A percentile compares a stretch with the other conserved stretches of the same genome.
phyloP scores from a whole-genome alignment of 1,139 yeast genomes.

The Suhomyces maxii region DNA sequence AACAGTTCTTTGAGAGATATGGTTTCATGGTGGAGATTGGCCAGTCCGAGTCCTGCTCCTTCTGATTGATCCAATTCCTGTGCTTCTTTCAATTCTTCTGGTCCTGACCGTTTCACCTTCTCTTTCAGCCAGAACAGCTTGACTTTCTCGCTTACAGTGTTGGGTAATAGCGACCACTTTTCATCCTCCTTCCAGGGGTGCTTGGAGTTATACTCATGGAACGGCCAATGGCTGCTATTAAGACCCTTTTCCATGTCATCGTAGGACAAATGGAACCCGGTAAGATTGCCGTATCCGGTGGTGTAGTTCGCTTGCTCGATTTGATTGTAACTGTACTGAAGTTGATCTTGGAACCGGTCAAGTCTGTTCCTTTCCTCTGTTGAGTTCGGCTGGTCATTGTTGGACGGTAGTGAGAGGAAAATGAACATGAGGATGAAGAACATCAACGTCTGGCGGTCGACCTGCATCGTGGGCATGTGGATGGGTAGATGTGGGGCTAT shows the following conservation, averaged over 20 bases:
- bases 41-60: slow-evolving; percentile 7
- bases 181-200: slow-evolving; percentile 57
- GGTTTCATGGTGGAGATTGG: neutral
- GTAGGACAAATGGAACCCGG: slow-evolving; percentile 69
- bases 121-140: slow-evolving; percentile 47
- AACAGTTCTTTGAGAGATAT: neutral
- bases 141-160: slow-evolving; percentile 50
- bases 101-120: slow-evolving; percentile 6
- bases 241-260: slow-evolving; percentile 50
- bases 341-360: slow-evolving; percentile 29
- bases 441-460: slow-evolving; percentile 41
- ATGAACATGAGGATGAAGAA: slow-evolving; percentile 40
- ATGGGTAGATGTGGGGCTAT: neutral
- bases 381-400: slow-evolving; percentile 33
- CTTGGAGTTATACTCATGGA: slow-evolving; percentile 41
- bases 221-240: slow-evolving; percentile 56
- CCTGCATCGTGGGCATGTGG: slow-evolving; percentile 19
- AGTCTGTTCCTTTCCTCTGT: slow-evolving; percentile 30
- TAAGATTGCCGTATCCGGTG: slow-evolving; percentile 66
- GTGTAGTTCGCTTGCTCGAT: slow-evolving; percentile 45
- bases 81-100: slow-evolving; percentile 1
- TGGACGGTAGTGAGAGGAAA: slow-evolving; percentile 33
- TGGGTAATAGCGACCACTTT: slow-evolving; percentile 60
- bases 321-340: slow-evolving; percentile 29
- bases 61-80: slow-evolving; percentile 11